Evolutionary conservation across 129 eudicot species (phyloP), one percentile per base, ranked within the genome.

Genomic region (Saussurea involucrata): DNA sequence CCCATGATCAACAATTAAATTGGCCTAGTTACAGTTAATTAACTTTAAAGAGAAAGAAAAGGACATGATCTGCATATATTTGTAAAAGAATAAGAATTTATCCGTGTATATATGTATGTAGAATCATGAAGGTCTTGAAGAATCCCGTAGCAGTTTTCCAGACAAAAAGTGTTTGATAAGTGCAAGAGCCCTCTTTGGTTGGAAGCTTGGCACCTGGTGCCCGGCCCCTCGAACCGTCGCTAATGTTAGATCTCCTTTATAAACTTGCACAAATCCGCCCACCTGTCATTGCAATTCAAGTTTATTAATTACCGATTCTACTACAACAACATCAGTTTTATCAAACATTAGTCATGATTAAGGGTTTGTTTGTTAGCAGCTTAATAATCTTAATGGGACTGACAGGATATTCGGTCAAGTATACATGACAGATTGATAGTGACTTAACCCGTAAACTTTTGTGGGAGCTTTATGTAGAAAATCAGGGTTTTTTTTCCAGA

Each of bases 141-240:
- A 29, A 55, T 79, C 65, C 31, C 73, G 80, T 7, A 85, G 83
- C 44, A 86, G 86, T 69, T 68, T 87, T 49, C 97, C 96, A 1
- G 80, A 24, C 72, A 93, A 86, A 15, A 93, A 93, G 79, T 87
- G 89, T 32, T 5, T 72, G 72, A 90, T 28, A 7, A 93, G 86
- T 15, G 92, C 84, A 71, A 93, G 92, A 21, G 92, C 95, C 76
- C 95, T 85, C 24, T 73, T 85, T 17, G 98, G 98, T 72, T 89
- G 90, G 77, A 37, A 93, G 73, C 96, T 90, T 22, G 97, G 97
- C 65, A 93, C 98, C 73, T 88, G 97, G 83, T 93, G 98, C 20
- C 98, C 98, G 0, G 98, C 97, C 66, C 93, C 97, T 87, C 93
- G 83, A 15, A 90, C 91, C 4, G 97, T 93, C 5, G 87, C 95